Percentiles rank a stretch among this genome's conserved stretches.
phyloP scores from a whole-genome alignment of 2,329 filamentous ascomycete species.

The Botrytis cinerea region DNA sequence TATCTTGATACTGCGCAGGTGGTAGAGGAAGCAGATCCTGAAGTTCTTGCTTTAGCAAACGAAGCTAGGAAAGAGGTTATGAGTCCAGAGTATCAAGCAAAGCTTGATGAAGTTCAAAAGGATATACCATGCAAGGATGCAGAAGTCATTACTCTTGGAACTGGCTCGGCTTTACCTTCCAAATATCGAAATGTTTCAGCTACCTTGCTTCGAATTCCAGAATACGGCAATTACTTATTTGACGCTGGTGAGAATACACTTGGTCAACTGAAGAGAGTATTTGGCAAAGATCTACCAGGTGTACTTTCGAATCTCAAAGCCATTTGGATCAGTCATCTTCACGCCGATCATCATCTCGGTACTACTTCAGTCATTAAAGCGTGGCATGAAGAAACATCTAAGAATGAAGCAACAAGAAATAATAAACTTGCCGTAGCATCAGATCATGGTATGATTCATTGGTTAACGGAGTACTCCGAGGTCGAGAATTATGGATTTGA shows the following conservation, averaged over 20 bases:
- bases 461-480: constrained; percentile 76
- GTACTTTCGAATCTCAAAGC: constrained; percentile 76
- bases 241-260: constrained; percentile 93
- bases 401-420: constrained; percentile 45
- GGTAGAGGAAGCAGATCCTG: constrained; percentile 42
- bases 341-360: constrained; percentile 95
- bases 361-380: constrained; percentile 77
- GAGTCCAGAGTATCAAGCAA: constrained; percentile 50
- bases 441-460: constrained; percentile 69
- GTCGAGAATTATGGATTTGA: constrained; percentile 76
- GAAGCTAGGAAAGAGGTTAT: constrained; percentile 47
- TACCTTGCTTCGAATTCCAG: constrained; percentile 81
- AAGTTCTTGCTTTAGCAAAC: constrained; percentile 56
- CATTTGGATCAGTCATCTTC: constrained; percentile 93
- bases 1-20: constrained; percentile 53
- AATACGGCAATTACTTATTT: constrained; percentile 82
- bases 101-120: constrained; percentile 55
- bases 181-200: constrained; percentile 95
- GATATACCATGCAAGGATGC: constrained; percentile 73
- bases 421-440: constrained; percentile 66
- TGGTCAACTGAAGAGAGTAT: constrained; percentile 79
- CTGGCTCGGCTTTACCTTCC: constrained; percentile 85
- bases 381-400: constrained; percentile 62
- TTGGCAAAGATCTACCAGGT: constrained; percentile 64
- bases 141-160: constrained; percentile 85